These are phyloP conservation scores for Hydnomerulius pinastri DNA, from an alignment of 768 basidiomycete genomes.

Conservation along the genomic window DNA sequence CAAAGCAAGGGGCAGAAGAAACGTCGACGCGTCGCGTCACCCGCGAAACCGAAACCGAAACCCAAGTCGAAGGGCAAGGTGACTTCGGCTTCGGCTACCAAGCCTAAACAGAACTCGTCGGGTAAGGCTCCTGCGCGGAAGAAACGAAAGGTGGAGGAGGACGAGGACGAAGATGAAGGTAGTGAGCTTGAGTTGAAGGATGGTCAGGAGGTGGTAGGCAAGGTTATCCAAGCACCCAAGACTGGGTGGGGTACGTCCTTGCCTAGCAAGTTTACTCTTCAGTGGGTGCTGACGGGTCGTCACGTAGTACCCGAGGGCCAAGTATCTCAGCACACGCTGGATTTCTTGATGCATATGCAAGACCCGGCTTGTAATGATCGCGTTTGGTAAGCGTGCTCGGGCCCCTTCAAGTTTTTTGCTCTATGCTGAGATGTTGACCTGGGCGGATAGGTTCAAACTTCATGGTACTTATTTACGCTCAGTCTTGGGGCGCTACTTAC, in stretches of 20 bases:
- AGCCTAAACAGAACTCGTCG: slow-evolving; percentile 27
- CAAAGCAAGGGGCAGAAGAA: slow-evolving; percentile 14
- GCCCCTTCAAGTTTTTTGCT: not conserved
- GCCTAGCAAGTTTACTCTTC: not conserved
- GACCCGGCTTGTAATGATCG: slow-evolving; percentile 83
- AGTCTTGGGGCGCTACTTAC: not conserved
- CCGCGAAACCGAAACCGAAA: slow-evolving; percentile 32
- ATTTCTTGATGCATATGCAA: slow-evolving; percentile 71
- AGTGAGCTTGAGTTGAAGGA: slow-evolving; percentile 53
- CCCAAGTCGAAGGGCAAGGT: slow-evolving; percentile 16
- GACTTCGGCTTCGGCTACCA: slow-evolving; percentile 1
- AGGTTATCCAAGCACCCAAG: slow-evolving; percentile 78
- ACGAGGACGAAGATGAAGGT: slow-evolving; percentile 33
- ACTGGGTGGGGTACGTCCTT: slow-evolving; percentile 67
- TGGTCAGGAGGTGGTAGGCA: slow-evolving; percentile 72
- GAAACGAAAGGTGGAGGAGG: slow-evolving; percentile 22
- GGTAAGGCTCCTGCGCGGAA: slow-evolving; percentile 22
- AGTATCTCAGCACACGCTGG: slow-evolving; percentile 82
- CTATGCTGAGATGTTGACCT: not conserved
- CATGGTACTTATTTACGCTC: slow-evolving; percentile 48
- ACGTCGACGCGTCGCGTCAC: slow-evolving; percentile 22
- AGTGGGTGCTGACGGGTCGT: not conserved
- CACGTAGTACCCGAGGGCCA: slow-evolving; percentile 75
- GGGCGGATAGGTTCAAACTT: slow-evolving; percentile 71
- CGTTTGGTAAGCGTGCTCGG: slow-evolving; percentile 56